Evolutionary conservation across 2,329 filamentous ascomycete species (phyloP).

Genomic region (Aschersonia sp.): DNA sequence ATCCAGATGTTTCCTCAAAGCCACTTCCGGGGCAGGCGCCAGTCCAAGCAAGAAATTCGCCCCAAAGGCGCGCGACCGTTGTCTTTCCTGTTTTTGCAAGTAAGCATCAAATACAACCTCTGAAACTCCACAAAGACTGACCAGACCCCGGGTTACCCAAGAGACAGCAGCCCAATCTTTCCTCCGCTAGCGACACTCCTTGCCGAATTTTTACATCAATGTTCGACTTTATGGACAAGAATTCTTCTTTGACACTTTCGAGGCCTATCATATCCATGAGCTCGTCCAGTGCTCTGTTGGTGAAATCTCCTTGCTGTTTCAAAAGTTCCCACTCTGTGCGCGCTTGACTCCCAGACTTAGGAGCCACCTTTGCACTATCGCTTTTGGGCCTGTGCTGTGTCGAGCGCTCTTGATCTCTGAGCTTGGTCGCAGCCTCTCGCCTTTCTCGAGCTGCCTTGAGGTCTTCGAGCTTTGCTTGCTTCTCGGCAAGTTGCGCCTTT

Average conservation of each 20-base stretch:
- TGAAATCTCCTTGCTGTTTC: slow-evolving; percentile 36
- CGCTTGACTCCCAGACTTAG: slow-evolving; percentile 12
- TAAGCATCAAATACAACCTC: neutral
- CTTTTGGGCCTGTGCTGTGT: too few species aligned
- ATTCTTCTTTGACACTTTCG: slow-evolving; percentile 50
- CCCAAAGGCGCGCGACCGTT: slow-evolving; percentile 58
- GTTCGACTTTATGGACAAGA: slow-evolving; percentile 47
- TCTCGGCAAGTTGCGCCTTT: slow-evolving; percentile 27
- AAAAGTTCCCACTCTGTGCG: slow-evolving; percentile 44
- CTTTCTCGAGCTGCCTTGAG: slow-evolving; percentile 9
- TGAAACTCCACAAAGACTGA: slow-evolving; percentile 13
- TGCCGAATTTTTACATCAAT: slow-evolving; percentile 49
- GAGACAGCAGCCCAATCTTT: slow-evolving; percentile 48
- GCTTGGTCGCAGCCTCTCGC: neutral
- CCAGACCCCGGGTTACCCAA: slow-evolving; percentile 66
- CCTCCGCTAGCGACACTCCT: slow-evolving; percentile 33
- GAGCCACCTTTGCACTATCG: too few species aligned
- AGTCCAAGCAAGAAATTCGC: slow-evolving; percentile 45
- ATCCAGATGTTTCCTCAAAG: slow-evolving; percentile 56
- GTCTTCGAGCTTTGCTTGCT: slow-evolving; percentile 27
- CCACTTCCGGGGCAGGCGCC: slow-evolving; percentile 44
- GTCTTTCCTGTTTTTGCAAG: slow-evolving; percentile 38
- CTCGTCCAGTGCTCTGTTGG: slow-evolving; percentile 40
- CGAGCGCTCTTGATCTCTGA: too few species aligned
- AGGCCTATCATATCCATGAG: slow-evolving; percentile 60